Evolutionary conservation across 2,329 filamentous ascomycete species (phyloP).

Genomic region (Beauveria varroae): DNA sequence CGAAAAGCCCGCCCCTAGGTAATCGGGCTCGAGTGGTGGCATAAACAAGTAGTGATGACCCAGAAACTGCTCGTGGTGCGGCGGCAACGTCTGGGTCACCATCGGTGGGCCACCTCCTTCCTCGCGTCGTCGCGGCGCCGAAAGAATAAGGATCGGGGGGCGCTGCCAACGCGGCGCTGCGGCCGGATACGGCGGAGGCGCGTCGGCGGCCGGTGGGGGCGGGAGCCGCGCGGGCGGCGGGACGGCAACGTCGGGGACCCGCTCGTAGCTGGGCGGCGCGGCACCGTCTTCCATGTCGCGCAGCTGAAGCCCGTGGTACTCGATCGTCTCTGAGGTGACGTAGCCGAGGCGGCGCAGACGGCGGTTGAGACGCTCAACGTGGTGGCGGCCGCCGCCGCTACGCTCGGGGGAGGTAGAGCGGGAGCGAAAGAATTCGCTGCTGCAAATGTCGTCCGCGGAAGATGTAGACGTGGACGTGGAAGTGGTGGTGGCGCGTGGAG

Average conservation of each 20-base stretch:
- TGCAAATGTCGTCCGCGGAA: neutral
- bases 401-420: neutral
- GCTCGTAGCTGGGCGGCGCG: neutral
- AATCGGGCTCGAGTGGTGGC: neutral
- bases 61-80: neutral
- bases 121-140: neutral
- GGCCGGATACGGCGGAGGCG: constrained; percentile 1
- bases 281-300: neutral
- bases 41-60: constrained; percentile 1
- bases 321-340: neutral
- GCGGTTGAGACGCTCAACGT: constrained; percentile 1
- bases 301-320: neutral
- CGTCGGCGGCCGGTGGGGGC: neutral
- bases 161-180: too few relatives aligned
- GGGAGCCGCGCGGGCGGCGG: constrained; percentile 2
- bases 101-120: neutral
- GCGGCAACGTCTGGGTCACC: neutral
- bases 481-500: neutral
- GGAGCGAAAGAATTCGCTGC: neutral
- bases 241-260: neutral
- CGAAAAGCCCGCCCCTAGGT: neutral
- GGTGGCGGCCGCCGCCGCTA: neutral
- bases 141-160: too few relatives aligned
- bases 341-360: constrained; percentile 4
- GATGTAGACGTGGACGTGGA: neutral